Conservation (phyloP, 371 early-diverging fungal genomes). For the Circinella minor region DNA sequence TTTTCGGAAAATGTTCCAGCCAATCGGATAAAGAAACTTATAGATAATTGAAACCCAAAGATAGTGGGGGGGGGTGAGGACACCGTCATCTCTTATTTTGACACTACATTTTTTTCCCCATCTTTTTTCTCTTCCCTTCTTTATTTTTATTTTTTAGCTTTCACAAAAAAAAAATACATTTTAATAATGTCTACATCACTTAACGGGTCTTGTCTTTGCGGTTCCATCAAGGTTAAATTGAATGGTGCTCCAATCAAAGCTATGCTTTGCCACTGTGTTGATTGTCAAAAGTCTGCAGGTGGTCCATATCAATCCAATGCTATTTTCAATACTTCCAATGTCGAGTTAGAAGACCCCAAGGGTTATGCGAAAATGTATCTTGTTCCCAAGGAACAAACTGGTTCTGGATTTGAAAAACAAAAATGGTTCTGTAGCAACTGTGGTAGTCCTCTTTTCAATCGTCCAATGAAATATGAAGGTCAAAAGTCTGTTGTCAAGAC, state of each 20-base stretch:
- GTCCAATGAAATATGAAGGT: slow-evolving; percentile 32
- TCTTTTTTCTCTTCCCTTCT: background rate
- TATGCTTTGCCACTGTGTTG: slow-evolving; percentile 27
- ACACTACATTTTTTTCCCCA: background rate
- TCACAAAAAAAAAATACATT: background rate
- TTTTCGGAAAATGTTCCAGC: background rate
- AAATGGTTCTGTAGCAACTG: slow-evolving; percentile 35
- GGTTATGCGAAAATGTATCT: slow-evolving; percentile 23
- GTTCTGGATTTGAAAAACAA: slow-evolving; percentile 33
- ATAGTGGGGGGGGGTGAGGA: background rate
- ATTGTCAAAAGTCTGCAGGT: slow-evolving; percentile 36
- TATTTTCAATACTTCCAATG: slow-evolving; percentile 18
- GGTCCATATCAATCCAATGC: slow-evolving; percentile 30
- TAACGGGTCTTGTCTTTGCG: slow-evolving; percentile 27
- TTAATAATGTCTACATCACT: background rate
- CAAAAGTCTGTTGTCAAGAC: slow-evolving; percentile 29
- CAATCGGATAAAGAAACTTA: background rate
- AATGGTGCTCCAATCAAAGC: slow-evolving; percentile 25
- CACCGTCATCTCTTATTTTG: background rate
- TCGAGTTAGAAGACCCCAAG: slow-evolving; percentile 24
- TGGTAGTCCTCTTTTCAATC: slow-evolving; percentile 28
- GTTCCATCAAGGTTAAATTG: slow-evolving; percentile 19
- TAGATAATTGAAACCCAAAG: background rate
- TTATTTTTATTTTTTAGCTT: slow-evolving; percentile 6
- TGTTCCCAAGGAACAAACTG: slow-evolving; percentile 18